Conservation (phyloP, 257 asterid genomes). For the Fraxinus pennsylvanica region DNA sequence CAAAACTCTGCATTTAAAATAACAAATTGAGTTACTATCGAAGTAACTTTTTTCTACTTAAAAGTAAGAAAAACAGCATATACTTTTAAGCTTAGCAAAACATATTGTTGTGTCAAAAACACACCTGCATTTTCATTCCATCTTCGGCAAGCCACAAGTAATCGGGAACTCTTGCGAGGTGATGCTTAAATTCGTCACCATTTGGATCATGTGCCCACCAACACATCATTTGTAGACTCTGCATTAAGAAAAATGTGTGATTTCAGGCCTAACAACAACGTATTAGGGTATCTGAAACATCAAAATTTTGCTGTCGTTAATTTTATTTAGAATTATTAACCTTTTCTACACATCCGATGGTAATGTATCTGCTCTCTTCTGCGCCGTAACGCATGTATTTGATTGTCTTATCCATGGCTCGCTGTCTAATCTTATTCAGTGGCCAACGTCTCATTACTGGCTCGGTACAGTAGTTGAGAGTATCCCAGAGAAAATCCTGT, state of each 20-base stretch:
- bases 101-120: neutral
- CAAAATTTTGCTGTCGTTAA: neutral
- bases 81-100: neutral
- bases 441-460: conserved; percentile 75
- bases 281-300: neutral
- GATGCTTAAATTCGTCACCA: conserved; percentile 65
- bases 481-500: conserved; percentile 70
- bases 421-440: conserved; percentile 55
- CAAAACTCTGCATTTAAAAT: conserved; percentile 52
- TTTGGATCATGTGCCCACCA: conserved; percentile 79
- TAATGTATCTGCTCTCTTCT: conserved; percentile 59
- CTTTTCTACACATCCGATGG: conserved; percentile 64
- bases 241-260: neutral
- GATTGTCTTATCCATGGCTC: conserved; percentile 56
- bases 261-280: neutral
- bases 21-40: neutral
- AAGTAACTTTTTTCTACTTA: neutral
- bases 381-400: conserved; percentile 63
- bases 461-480: conserved; percentile 58
- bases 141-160: conserved; percentile 88
- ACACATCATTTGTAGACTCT: conserved; percentile 85
- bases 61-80: neutral
- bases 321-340: conserved; percentile 17
- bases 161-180: conserved; percentile 77
- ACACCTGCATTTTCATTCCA: conserved; percentile 86